These are phyloP conservation scores for Rubroboletus satanas DNA, from an alignment of 768 basidiomycete genomes.

Conservation along the genomic window DNA sequence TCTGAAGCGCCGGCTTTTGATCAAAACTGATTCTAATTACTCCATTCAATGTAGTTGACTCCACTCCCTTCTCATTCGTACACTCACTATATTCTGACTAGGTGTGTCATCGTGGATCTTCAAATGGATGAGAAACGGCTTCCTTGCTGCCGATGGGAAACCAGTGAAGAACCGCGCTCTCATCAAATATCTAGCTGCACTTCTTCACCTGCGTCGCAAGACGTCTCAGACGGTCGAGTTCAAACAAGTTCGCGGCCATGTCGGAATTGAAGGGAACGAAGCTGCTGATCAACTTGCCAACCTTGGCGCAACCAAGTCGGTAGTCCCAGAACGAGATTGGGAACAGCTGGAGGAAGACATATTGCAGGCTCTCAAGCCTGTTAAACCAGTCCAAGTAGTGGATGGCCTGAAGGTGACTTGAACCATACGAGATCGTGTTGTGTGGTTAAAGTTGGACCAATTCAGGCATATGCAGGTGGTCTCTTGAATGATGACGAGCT, in stretches of 20 bases:
- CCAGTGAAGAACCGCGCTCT: slow-evolving; percentile 71
- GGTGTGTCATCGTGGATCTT: slow-evolving; percentile 67
- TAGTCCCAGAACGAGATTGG: slow-evolving; percentile 59
- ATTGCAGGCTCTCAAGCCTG: slow-evolving; percentile 11
- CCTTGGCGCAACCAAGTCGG: slow-evolving; percentile 43
- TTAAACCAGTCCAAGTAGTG: background rate
- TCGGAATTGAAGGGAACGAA: slow-evolving; percentile 79
- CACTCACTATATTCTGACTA: slow-evolving; percentile 30
- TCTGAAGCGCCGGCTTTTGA: slow-evolving; percentile 53
- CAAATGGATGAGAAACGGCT: slow-evolving; percentile 60
- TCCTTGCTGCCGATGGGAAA: slow-evolving; percentile 41
- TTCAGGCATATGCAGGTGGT: slow-evolving; percentile 34
- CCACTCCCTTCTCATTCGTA: background rate
- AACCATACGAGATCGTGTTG: background rate
- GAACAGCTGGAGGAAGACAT: slow-evolving; percentile 21
- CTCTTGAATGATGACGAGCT: slow-evolving; percentile 35
- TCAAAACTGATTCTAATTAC: slow-evolving; percentile 86
- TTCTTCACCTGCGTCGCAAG: slow-evolving; percentile 50
- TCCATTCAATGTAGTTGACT: slow-evolving; percentile 61
- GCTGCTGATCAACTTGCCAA: slow-evolving; percentile 77
- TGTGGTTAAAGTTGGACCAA: slow-evolving; percentile 4
- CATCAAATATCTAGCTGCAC: slow-evolving; percentile 65
- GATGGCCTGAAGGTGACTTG: slow-evolving; percentile 21
- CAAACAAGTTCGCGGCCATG: slow-evolving; percentile 76
- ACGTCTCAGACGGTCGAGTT: slow-evolving; percentile 57